A percentile compares a stretch with the other conserved stretches of the same genome.
Evolutionary conservation across 495 filamentous ascomycete species (phyloP).

Genomic region (Hypomontagnella monticulosa): DNA sequence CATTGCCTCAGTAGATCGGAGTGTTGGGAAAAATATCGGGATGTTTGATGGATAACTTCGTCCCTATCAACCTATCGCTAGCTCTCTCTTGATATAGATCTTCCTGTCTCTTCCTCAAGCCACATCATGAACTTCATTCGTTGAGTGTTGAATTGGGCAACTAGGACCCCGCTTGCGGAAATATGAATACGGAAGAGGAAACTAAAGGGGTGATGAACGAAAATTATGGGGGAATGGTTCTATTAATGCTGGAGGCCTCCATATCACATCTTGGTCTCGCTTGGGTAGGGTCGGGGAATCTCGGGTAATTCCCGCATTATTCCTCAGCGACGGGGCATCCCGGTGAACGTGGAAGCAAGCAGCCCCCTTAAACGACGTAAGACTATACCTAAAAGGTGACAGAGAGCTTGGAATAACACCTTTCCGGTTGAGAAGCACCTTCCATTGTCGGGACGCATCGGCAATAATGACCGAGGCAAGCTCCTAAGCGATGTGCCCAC

Average conservation of each 20-base stretch:
- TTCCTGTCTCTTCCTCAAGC: no score
- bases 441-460: neutral
- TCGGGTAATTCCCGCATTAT: slow-evolving; percentile 1
- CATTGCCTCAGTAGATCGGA: no score
- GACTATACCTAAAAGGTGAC: neutral
- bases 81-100: no score
- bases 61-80: no score
- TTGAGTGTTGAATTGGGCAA: neutral
- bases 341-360: neutral
- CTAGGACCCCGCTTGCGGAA: neutral
- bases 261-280: neutral
- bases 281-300: slow-evolving; percentile 1
- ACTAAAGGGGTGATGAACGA: no score
- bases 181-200: no score
- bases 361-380: neutral
- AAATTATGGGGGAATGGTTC: neutral
- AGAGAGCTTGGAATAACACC: neutral
- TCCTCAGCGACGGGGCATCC: neutral
- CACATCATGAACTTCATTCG: neutral
- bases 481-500: neutral
- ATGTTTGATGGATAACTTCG: no score
- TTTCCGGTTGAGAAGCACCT: neutral
- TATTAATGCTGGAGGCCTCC: neutral
- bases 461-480: neutral
- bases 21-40: no score